phyloP scores from a whole-genome alignment of 164 flowering plant genomes.

The Vitis rupestris region DNA sequence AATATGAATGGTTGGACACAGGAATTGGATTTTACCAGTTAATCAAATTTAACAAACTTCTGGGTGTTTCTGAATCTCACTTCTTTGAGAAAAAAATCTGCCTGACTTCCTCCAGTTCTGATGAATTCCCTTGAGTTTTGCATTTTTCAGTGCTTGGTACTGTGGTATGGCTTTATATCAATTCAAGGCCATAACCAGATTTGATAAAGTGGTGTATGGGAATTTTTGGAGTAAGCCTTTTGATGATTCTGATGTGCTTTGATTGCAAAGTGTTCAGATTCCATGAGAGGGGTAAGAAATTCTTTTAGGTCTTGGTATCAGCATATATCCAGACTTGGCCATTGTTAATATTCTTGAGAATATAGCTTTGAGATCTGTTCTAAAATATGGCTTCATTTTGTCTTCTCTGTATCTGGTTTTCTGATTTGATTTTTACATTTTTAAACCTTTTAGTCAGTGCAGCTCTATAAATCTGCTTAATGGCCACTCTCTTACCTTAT shows the following conservation, averaged over 20 bases:
- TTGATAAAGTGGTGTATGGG: slow-evolving; percentile 5
- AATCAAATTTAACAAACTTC: slow-evolving; percentile 15
- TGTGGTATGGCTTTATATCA: slow-evolving; percentile 3
- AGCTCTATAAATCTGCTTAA: not conserved
- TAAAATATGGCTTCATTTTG: not conserved
- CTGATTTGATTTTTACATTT: not conserved
- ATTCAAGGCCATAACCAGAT: slow-evolving; percentile 9
- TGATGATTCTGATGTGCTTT: not conserved
- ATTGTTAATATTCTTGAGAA: too few species aligned
- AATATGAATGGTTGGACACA: slow-evolving; percentile 5
- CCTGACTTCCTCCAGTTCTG: slow-evolving; percentile 3
- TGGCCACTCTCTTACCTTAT: too few species aligned
- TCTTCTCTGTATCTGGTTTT: not conserved
- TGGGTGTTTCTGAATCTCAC: slow-evolving; percentile 16
- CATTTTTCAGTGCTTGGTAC: not conserved
- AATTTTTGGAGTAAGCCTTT: slow-evolving; percentile 3
- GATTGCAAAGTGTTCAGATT: not conserved
- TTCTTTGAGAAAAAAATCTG: slow-evolving; percentile 1
- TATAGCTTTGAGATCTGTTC: not conserved
- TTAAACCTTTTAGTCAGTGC: not conserved
- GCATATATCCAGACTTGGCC: not conserved
- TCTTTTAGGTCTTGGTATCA: not conserved
- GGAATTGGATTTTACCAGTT: slow-evolving; percentile 4
- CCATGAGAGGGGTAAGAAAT: not conserved
- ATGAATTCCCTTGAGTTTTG: not conserved